Percentiles rank a stretch among this genome's conserved stretches.
phyloP scores from a whole-genome alignment of 2,329 filamentous ascomycete genomes.

The Pseudodiploospora longispora region DNA sequence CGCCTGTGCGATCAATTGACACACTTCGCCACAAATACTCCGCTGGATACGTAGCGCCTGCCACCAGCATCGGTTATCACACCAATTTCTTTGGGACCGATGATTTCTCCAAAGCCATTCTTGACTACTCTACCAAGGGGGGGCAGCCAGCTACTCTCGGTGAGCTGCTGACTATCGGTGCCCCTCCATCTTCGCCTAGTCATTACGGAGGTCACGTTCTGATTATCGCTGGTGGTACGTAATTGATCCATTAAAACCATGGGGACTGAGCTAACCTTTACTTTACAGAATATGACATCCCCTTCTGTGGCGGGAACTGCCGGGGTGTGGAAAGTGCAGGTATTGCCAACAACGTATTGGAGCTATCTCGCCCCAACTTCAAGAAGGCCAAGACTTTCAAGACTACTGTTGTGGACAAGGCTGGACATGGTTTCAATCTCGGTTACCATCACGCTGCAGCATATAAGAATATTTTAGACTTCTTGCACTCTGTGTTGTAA shows the following conservation, averaged over 20 bases:
- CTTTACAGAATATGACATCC: constrained; percentile 34
- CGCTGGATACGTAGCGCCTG: constrained; percentile 45
- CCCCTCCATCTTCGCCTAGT: constrained; percentile 23
- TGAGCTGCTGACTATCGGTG: constrained; percentile 49
- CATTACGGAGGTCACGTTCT: constrained; percentile 46
- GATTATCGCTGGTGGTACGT: constrained; percentile 46
- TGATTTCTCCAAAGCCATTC: constrained; percentile 46
- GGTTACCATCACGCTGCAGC: constrained; percentile 22
- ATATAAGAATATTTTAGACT: too few species aligned
- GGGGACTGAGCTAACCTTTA: neutral
- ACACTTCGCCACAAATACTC: constrained; percentile 25
- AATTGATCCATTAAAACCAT: neutral
- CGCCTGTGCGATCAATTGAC: constrained; percentile 29
- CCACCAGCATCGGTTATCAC: constrained; percentile 39
- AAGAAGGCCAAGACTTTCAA: constrained; percentile 37
- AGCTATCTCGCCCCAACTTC: constrained; percentile 32
- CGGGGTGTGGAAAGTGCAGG: constrained; percentile 29
- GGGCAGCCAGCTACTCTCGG: constrained; percentile 51
- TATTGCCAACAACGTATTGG: constrained; percentile 33
- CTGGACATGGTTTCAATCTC: constrained; percentile 45
- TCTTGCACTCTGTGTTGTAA: too few species aligned
- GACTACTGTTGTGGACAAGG: constrained; percentile 36
- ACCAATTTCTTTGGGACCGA: constrained; percentile 44
- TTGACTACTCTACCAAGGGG: constrained; percentile 34
- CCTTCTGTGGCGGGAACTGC: constrained; percentile 58